Evolutionary conservation across 257 asterid species (phyloP), one percentile per base, ranked within the genome.

Genomic region (Fraxinus excelsior): DNA sequence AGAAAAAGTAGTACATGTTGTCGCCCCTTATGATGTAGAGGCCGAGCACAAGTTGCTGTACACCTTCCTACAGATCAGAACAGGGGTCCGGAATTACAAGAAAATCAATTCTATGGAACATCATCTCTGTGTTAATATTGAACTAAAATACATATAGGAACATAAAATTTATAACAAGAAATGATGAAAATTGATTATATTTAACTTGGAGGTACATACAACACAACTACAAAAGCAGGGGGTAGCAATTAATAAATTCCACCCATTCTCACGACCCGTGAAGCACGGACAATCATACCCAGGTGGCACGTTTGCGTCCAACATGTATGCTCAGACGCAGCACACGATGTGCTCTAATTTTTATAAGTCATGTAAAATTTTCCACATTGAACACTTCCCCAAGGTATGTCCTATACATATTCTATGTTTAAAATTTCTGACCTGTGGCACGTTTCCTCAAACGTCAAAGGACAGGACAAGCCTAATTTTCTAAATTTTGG

Each of bases 21-120:
- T 96, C 98, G 28, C 98, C 99, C 75, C 99, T 88, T 51, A 96
- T 96, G 86, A 96, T 91, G 93, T 93, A 96, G 78, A 96, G 97
- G 71, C 99, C 99, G 84, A 93, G 85, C 71, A 96, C 99, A 71
- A 96, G 96, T 80, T 96, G 99, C 70, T 96, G 98, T 29, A 96
- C 99, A 19, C 99, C 99, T 85, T 91, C 97, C 99, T 96, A 82
- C 82, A 86, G 38, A 74, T 65, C 67, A 79, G 79, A 77, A 76
- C 58, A 75, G 73, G 67, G 46, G 60, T 67, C 12, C 14, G 13
- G 1, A 25, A 18, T 32, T 23, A 21, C n/a, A 4, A 31, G 42
- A 23, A 29, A 23, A 46, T 78, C 70, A 74, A 42, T 34, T 25
- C 9, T 9, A 25, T 60, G 29, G 67, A 60, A 60, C 31, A 60